Conservation (phyloP, 441 rosid species). For the Brassica hybrid region DNA sequence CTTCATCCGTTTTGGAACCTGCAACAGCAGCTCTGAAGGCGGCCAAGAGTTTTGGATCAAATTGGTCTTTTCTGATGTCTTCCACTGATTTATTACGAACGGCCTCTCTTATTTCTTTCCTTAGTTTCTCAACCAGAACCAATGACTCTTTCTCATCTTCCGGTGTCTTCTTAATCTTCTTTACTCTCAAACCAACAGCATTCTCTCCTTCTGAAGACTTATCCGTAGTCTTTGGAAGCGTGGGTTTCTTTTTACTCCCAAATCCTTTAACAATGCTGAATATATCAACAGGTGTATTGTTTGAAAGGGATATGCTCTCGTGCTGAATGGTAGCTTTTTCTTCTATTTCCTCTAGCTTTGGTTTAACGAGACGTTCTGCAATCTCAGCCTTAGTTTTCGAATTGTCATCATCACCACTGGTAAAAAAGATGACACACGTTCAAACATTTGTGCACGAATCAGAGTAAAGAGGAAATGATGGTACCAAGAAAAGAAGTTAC, state of each 20-base stretch:
- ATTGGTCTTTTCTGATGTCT: conserved; percentile 69
- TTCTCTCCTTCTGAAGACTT: conserved; percentile 62
- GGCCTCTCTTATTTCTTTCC: conserved; percentile 93
- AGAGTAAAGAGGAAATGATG: conserved; percentile 20
- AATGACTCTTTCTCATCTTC: conserved; percentile 76
- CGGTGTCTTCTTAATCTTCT: conserved; percentile 84
- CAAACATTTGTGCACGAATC: conserved; percentile 27
- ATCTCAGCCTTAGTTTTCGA: conserved; percentile 47
- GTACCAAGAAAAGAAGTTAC: conserved; percentile 10
- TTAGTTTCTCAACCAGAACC: conserved; percentile 74
- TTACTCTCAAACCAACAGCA: conserved; percentile 81
- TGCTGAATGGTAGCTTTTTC: conserved; percentile 49
- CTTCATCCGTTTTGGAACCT: conserved; percentile 71
- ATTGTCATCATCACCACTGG: conserved; percentile 52
- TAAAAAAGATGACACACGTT: conserved; percentile 28
- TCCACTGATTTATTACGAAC: conserved; percentile 70
- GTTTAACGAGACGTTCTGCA: conserved; percentile 48
- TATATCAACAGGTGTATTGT: conserved; percentile 54
- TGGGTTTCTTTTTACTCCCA: conserved; percentile 46
- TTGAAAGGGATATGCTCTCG: conserved; percentile 43
- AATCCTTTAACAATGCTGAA: conserved; percentile 78
- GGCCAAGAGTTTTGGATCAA: conserved; percentile 91
- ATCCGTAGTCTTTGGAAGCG: conserved; percentile 43
- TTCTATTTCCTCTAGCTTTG: conserved; percentile 53
- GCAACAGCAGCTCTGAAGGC: conserved; percentile 93